Evolutionary conservation across 2,329 filamentous ascomycete species (phyloP).

Genomic region (Ambrosiella cleistominuta): DNA sequence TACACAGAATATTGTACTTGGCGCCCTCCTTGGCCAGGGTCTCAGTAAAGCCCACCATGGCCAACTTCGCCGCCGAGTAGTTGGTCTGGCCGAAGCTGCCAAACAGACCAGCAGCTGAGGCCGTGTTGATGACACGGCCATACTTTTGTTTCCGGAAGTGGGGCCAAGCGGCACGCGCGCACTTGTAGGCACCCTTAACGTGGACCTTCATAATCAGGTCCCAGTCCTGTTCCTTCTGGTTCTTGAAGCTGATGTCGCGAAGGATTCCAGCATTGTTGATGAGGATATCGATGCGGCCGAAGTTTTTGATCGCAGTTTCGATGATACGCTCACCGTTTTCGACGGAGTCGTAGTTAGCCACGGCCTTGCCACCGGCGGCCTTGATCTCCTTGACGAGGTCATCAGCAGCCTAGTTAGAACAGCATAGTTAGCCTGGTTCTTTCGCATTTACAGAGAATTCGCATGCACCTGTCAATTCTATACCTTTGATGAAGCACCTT

Average conservation of each 20-base stretch:
- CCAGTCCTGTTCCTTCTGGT: constrained; percentile 96
- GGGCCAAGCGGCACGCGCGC: constrained; percentile 83
- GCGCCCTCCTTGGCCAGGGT: constrained; percentile 91
- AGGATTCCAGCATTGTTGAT: constrained; percentile 97
- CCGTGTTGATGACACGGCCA: constrained; percentile 88
- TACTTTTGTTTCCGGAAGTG: constrained; percentile 98
- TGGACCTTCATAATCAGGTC: constrained; percentile 88
- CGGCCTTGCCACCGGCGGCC: constrained; percentile 78
- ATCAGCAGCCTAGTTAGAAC: constrained; percentile 49
- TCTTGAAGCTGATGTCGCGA: constrained; percentile 93
- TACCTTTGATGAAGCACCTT: constrained; percentile 76
- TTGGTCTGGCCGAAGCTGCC: constrained; percentile 92
- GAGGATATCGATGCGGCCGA: constrained; percentile 79
- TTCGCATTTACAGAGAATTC: neutral
- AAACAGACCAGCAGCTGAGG: constrained; percentile 88
- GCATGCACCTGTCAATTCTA: constrained; percentile 14
- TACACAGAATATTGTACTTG: constrained; percentile 95
- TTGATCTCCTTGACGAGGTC: constrained; percentile 70
- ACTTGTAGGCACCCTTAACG: constrained; percentile 89
- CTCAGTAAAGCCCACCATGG: constrained; percentile 92
- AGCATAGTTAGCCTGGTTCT: neutral
- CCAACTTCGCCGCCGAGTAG: constrained; percentile 92
- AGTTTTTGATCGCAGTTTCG: constrained; percentile 63
- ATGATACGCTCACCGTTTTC: constrained; percentile 90
- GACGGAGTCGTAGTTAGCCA: constrained; percentile 93